These are phyloP conservation scores for Plasmodium knowlesi DNA, from an alignment of 169 alveolate species.

Conservation along the genomic window DNA sequence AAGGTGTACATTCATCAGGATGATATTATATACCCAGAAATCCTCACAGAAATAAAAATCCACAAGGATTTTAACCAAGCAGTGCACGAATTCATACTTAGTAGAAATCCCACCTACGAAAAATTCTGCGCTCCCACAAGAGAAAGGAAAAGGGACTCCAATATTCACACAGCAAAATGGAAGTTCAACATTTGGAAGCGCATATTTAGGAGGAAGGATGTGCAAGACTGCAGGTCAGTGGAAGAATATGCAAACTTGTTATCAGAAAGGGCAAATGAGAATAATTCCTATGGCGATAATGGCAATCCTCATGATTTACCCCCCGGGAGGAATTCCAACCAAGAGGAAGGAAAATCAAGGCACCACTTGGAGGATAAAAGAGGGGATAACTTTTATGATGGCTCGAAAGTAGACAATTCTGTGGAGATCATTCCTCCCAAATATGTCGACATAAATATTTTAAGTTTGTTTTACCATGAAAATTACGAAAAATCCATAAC, in stretches of 20 bases:
- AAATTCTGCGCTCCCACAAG: not conserved
- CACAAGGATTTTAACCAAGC: constrained; percentile 35
- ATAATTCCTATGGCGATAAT: not conserved
- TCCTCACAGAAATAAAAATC: constrained; percentile 47
- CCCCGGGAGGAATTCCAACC: not conserved
- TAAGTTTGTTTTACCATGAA: constrained; percentile 61
- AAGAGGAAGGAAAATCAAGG: not conserved
- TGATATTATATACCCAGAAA: constrained; percentile 49
- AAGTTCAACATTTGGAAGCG: constrained; percentile 1
- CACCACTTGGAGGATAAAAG: not conserved
- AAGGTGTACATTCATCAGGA: constrained; percentile 44
- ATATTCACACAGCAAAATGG: not conserved
- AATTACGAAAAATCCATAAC: constrained; percentile 71
- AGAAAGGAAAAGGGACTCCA: constrained; percentile 1
- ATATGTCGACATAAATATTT: constrained; percentile 27
- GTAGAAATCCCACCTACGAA: not conserved
- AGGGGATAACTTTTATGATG: not conserved
- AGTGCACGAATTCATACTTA: constrained; percentile 35
- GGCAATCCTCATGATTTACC: not conserved
- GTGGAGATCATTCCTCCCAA: constrained; percentile 1
- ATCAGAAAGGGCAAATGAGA: not conserved
- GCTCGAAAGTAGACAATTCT: not conserved
- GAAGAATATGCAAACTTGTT: constrained; percentile 7
- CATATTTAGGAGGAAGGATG: not conserved
- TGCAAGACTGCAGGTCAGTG: not conserved